Conservation (phyloP, 2,329 filamentous ascomycete genomes). For the Fusarium piperis region DNA sequence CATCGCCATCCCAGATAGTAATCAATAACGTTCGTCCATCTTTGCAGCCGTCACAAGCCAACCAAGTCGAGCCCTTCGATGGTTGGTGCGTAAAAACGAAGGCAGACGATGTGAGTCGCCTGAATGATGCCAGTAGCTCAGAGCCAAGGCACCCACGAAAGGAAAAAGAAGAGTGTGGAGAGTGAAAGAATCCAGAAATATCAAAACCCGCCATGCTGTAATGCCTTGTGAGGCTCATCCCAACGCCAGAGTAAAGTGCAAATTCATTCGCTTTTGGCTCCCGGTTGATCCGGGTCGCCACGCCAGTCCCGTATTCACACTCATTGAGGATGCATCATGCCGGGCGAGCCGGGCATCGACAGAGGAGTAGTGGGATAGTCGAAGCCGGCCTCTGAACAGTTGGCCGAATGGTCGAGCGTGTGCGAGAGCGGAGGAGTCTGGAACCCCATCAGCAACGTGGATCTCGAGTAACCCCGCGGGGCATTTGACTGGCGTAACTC, state of each 20-base stretch:
- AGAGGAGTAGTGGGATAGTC: conserved; percentile 76
- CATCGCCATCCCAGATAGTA: conserved; percentile 36
- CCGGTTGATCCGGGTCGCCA: conserved; percentile 2
- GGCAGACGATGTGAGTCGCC: conserved; percentile 24
- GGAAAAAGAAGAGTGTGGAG: conserved; percentile 31
- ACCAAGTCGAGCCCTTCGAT: conserved; percentile 42
- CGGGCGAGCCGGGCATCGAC: conserved; percentile 77
- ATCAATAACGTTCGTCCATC: conserved; percentile 32
- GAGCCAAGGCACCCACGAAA: conserved; percentile 10
- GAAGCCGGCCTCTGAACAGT: conserved; percentile 69
- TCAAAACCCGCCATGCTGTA: conserved; percentile 38
- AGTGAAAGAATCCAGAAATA: conserved; percentile 36
- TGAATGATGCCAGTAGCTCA: conserved; percentile 17
- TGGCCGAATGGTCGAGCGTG: conserved; percentile 74
- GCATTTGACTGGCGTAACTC: conserved; percentile 63
- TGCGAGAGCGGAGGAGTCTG: conserved; percentile 83
- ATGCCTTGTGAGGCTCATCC: conserved; percentile 31
- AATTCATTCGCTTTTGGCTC: conserved; percentile 22
- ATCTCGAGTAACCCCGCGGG: conserved; percentile 50
- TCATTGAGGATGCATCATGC: conserved; percentile 51
- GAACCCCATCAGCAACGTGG: conserved; percentile 60
- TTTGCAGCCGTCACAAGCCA: conserved; percentile 39
- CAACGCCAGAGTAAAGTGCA: conserved; percentile 37
- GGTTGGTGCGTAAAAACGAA: conserved; percentile 29
- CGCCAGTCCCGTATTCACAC: not conserved